Percentiles rank a stretch among this genome's conserved stretches.
Evolutionary conservation across 2,329 filamentous ascomycete genomes (phyloP).

Genomic region (Mollisia scopiformis): DNA sequence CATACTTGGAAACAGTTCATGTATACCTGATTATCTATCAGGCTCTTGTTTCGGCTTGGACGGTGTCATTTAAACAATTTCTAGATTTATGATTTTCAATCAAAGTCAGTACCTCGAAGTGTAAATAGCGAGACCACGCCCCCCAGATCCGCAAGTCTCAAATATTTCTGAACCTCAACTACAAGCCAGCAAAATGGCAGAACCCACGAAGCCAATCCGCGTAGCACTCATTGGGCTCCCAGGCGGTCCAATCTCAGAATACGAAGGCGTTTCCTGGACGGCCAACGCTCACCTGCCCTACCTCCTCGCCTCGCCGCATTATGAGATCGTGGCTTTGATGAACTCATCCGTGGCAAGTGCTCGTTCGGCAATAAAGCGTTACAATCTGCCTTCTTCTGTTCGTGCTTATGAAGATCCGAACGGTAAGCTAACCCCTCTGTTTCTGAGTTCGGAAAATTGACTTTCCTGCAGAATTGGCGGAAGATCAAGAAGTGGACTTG

Average conservation of each 20-base stretch:
- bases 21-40: no score
- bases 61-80: no score
- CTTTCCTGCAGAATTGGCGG: constrained; percentile 41
- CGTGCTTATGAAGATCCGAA: constrained; percentile 54
- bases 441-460: not conserved
- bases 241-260: constrained; percentile 42
- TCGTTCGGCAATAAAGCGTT: constrained; percentile 45
- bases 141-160: no score
- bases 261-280: constrained; percentile 52
- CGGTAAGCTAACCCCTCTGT: constrained; percentile 3
- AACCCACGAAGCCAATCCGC: constrained; percentile 52
- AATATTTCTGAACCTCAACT: no score
- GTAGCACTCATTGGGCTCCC: constrained; percentile 63
- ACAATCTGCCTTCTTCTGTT: constrained; percentile 43
- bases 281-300: constrained; percentile 60
- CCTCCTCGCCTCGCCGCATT: constrained; percentile 51
- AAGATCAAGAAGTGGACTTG: constrained; percentile 54
- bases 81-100: no score
- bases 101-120: no score
- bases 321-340: constrained; percentile 53
- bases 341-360: constrained; percentile 53
- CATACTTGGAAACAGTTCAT: no score
- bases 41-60: no score
- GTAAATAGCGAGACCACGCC: no score
- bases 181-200: no score